Percentiles rank a stretch among this genome's conserved stretches.
phyloP scores from a whole-genome alignment of 1,139 yeast species.

The Saccharomyces pastorianus region DNA sequence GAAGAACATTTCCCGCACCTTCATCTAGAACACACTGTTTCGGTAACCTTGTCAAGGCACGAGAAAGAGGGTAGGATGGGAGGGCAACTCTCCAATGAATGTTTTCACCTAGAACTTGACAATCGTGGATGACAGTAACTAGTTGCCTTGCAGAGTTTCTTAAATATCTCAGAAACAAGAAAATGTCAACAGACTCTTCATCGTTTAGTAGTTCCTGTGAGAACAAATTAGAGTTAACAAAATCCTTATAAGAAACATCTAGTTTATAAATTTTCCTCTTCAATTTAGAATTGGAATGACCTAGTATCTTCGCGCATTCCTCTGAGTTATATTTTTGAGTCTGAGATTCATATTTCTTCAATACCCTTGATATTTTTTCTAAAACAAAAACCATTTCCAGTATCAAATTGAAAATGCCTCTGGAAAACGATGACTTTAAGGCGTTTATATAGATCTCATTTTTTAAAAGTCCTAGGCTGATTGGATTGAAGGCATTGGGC shows the following conservation, averaged over 20 bases:
- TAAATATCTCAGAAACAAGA: constrained; percentile 33
- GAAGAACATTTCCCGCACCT: constrained; percentile 39
- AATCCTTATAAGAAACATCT: constrained; percentile 31
- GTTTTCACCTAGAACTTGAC: constrained; percentile 16
- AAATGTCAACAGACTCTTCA: constrained; percentile 31
- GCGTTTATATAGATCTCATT: constrained; percentile 22
- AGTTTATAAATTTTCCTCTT: constrained; percentile 27
- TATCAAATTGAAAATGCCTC: constrained; percentile 26
- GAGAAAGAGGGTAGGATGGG: constrained; percentile 36
- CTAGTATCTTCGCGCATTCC: constrained; percentile 8
- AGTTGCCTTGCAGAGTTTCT: constrained; percentile 34
- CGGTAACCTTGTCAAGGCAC: constrained; percentile 38
- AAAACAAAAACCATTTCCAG: constrained; percentile 29
- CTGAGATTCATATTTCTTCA: constrained; percentile 11
- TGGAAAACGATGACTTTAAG: constrained; percentile 30
- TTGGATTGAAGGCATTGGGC: constrained; percentile 6
- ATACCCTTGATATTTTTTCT: constrained; percentile 19
- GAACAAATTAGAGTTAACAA: constrained; percentile 32
- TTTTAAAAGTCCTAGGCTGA: background rate
- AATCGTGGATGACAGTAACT: constrained; percentile 18
- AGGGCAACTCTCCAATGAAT: constrained; percentile 31
- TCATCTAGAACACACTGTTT: constrained; percentile 39
- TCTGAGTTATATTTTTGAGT: constrained; percentile 3
- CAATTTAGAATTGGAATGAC: constrained; percentile 13
- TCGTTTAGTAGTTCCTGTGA: constrained; percentile 31